Base-by-base conservation (phyloP, 495 filamentous ascomycete species). In the Xylaria castorea region DNA sequence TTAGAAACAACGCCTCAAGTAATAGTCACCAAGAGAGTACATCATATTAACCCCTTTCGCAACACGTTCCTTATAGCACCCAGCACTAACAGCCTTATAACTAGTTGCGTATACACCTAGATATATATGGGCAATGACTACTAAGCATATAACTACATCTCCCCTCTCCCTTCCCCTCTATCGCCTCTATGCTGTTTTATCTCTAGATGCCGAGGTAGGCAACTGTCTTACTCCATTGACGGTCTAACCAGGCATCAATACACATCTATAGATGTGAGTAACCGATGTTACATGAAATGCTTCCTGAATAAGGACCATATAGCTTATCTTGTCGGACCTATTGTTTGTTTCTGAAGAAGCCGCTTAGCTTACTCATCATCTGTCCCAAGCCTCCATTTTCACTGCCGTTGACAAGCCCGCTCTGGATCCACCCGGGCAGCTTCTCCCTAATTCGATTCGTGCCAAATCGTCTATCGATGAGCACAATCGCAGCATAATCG, bases 401-500 rank as follows among this genome's bases (percentile, higher is more conserved):
- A 36, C 80, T 82, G 9, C 81, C 85, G 57, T 80, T 78, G 46
- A 85, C 81, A 79, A 92, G 78, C 34, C 91, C 89, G 27, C 85
- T 83, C 73, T 87, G 87, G 76, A 99, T 98, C 96, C 96, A 99
- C 3, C 87, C 89, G 16, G 96, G 96, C 72, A 99, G 78, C 82
- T 98, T 98, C 2, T 79, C 84, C 77, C 88, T 87, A 67, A 97
- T 93, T 60, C 91, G 85, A 18, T 89, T 82, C 38, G 82, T 87
- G 36, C 83, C 85, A 82, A 95, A 99, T 66, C 96, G 84, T 73
- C 86, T 85, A 75, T 99, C 96, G 38, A 97, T 83, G 75, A 99
- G 86, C 48, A 97, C 81, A 63, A 99, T 98, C 22, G 91, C 90
- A 1, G 97, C 97, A 81, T 97, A 98, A 75, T 99, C 96, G 48